Evolutionary conservation across 2,329 filamentous ascomycete species (phyloP).

Genomic region (Dissoconium aciculare): DNA sequence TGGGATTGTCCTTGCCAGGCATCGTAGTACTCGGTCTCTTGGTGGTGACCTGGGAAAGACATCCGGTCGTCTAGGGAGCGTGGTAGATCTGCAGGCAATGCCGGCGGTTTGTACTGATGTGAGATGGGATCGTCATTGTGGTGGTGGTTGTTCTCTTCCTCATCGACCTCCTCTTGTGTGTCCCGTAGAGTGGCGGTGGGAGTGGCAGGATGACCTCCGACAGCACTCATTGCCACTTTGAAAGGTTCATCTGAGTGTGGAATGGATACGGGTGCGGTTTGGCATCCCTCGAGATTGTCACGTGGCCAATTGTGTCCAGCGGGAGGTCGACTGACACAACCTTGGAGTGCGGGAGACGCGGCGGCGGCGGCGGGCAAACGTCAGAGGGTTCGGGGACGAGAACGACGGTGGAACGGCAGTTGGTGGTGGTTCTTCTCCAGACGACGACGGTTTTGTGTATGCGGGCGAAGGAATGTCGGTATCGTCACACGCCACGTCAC

Average conservation of each 20-base stretch:
- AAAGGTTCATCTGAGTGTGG: not conserved
- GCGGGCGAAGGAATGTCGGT: no score
- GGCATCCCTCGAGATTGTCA: no score
- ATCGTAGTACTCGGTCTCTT: slow-evolving; percentile 96
- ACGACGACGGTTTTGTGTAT: no score
- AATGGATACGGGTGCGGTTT: no score
- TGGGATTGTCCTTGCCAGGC: slow-evolving; percentile 98
- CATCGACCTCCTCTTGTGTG: slow-evolving; percentile 7
- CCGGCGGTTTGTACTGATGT: slow-evolving; percentile 29
- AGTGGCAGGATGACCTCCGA: no score
- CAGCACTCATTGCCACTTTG: not conserved
- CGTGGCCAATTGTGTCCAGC: slow-evolving; percentile 1
- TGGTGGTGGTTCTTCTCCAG: no score
- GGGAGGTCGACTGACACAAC: not conserved
- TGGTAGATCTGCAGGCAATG: slow-evolving; percentile 71
- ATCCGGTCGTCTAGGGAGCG: slow-evolving; percentile 82
- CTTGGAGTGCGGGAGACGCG: no score
- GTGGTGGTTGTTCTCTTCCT: slow-evolving; percentile 12
- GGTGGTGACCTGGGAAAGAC: slow-evolving; percentile 48
- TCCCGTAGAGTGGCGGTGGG: no score
- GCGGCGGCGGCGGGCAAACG: no score
- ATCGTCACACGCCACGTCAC: no score
- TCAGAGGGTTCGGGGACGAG: no score
- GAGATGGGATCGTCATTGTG: slow-evolving; percentile 21
- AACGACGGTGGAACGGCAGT: no score